These are phyloP conservation scores for Oemleria cerasiformis DNA, from an alignment of 306 rosid genomes.

Conservation along the genomic window DNA sequence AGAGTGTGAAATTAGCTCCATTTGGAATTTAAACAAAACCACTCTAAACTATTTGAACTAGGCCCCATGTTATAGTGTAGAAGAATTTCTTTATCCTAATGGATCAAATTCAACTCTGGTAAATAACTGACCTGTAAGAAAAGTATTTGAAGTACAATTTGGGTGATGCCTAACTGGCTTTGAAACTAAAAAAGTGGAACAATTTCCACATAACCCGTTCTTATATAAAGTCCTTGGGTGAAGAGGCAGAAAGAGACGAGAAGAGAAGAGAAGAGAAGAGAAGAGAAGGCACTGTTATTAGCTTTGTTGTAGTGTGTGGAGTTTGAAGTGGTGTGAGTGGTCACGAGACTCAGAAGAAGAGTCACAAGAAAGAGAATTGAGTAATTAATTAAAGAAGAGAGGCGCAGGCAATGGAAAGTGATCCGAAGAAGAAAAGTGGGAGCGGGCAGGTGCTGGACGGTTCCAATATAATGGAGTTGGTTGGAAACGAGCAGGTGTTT, in stretches of 20 bases:
- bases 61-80: too few species aligned
- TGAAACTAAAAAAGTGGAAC: not conserved
- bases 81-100: too few species aligned
- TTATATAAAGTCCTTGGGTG: not conserved
- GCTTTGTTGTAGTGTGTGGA: not conserved
- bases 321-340: conserved; percentile 25
- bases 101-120: too few species aligned
- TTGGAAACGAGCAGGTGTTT: conserved; percentile 77
- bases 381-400: not conserved
- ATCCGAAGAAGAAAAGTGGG: conserved; percentile 29
- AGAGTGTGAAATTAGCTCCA: too few species aligned
- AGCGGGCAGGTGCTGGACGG: conserved; percentile 77
- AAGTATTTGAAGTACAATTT: too few species aligned
- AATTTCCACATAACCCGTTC: not conserved
- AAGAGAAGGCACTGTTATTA: not conserved
- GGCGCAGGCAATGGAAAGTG: conserved; percentile 31
- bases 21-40: too few species aligned
- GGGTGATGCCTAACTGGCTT: not conserved
- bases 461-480: conserved; percentile 90
- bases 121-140: too few species aligned
- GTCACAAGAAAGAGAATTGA: conserved; percentile 39
- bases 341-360: conserved; percentile 50
- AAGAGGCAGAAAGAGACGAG: too few species aligned
- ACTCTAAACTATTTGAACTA: too few species aligned
- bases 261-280: not conserved